Evolutionary conservation across 257 asterid species (phyloP).

Genomic region (Primulina tabacum): DNA sequence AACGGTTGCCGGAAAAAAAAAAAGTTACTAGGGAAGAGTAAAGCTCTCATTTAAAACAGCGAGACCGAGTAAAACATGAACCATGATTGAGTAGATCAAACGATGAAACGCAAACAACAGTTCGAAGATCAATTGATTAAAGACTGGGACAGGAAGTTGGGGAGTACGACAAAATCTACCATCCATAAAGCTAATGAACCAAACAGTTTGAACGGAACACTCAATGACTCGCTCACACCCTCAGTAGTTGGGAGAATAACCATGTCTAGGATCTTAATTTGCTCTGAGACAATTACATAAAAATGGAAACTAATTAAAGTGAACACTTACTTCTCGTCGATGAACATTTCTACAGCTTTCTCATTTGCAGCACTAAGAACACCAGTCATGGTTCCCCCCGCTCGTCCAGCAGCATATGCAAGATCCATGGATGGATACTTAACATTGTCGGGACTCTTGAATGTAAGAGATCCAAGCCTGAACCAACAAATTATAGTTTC

Average conservation of each 20-base stretch:
- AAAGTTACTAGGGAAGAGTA: not conserved
- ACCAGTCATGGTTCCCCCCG: slow-evolving; percentile 98
- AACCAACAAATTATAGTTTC: slow-evolving; percentile 21
- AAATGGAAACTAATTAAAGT: slow-evolving; percentile 8
- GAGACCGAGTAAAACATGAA: not conserved
- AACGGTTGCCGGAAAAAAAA: not conserved
- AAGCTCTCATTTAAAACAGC: not conserved
- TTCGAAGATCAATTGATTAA: no score
- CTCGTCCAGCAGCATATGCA: slow-evolving; percentile 97
- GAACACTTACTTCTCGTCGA: slow-evolving; percentile 61
- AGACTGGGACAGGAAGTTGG: no score
- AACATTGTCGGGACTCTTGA: slow-evolving; percentile 85
- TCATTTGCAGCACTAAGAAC: slow-evolving; percentile 98
- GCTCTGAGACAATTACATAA: not conserved
- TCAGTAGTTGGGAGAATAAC: no score
- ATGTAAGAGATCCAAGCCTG: slow-evolving; percentile 85
- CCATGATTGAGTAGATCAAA: no score
- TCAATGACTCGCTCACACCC: no score
- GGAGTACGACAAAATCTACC: no score
- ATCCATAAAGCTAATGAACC: no score
- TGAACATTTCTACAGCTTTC: slow-evolving; percentile 97
- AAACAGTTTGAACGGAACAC: no score
- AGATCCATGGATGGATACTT: slow-evolving; percentile 96
- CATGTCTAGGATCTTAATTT: no score
- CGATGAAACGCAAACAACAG: no score